phyloP scores from a whole-genome alignment of 2,329 filamentous ascomycete species.

The Cladosporium sp. region DNA sequence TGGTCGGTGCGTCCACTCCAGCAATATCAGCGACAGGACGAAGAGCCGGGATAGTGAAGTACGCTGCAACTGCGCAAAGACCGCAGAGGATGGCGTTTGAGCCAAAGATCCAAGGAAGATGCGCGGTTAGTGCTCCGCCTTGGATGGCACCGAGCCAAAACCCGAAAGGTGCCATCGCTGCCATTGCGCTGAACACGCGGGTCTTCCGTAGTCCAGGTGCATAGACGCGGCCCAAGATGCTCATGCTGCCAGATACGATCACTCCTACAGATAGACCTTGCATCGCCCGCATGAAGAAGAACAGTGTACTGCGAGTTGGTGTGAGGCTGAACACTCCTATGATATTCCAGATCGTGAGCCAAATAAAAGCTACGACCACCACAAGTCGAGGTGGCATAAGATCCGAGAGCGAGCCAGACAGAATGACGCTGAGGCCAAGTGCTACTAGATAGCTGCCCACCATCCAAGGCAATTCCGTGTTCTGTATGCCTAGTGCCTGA shows the following conservation, averaged over 20 bases:
- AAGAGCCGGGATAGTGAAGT: constrained; percentile 38
- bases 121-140: constrained; percentile 38
- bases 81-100: constrained; percentile 39
- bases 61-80: constrained; percentile 36
- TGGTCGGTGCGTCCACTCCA: constrained; percentile 19
- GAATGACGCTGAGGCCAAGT: constrained; percentile 41
- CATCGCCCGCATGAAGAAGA: constrained; percentile 37
- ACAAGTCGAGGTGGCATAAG: constrained; percentile 38
- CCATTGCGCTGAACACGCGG: constrained; percentile 35
- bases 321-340: constrained; percentile 35
- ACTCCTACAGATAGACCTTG: constrained; percentile 35
- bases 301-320: constrained; percentile 32
- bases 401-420: constrained; percentile 37
- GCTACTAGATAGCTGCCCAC: constrained; percentile 40
- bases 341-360: constrained; percentile 40
- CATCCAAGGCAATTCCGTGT: constrained; percentile 41
- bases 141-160: constrained; percentile 38
- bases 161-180: constrained; percentile 33
- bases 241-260: constrained; percentile 35
- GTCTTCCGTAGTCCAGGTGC: constrained; percentile 36
- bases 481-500: constrained; percentile 36
- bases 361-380: constrained; percentile 41
- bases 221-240: constrained; percentile 36
- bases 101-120: constrained; percentile 43
- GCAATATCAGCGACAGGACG: constrained; percentile 28